Conservation (phyloP, 2,329 filamentous ascomycete species). For the Orbilia brochopaga region DNA sequence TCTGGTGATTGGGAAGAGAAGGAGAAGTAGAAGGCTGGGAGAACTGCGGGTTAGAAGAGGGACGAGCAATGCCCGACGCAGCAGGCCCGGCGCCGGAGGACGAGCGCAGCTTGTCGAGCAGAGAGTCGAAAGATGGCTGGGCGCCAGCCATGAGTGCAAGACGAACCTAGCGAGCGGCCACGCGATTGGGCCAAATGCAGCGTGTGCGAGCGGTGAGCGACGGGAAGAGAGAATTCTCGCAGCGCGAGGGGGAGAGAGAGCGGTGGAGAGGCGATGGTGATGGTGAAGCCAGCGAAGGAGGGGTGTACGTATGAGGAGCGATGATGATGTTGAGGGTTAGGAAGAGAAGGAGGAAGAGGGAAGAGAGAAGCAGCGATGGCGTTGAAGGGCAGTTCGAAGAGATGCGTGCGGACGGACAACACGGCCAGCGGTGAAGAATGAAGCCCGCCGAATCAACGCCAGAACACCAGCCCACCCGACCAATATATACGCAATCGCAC, state of each 20-base stretch:
- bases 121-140: constrained; percentile 38
- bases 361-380: constrained; percentile 33
- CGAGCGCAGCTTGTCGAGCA: constrained; percentile 45
- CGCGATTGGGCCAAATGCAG: not conserved
- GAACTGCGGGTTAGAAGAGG: constrained; percentile 44
- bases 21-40: constrained; percentile 15
- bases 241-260: constrained; percentile 51
- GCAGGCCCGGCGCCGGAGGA: constrained; percentile 1
- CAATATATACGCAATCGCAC: constrained; percentile 11
- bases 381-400: constrained; percentile 20
- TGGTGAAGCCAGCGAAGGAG: constrained; percentile 7
- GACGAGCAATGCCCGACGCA: constrained; percentile 18
- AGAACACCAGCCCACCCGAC: constrained; percentile 38
- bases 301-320: too few relatives aligned
- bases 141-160: constrained; percentile 30
- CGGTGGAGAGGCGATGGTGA: constrained; percentile 51
- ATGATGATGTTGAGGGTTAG: constrained; percentile 31
- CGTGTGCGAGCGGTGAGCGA: constrained; percentile 35
- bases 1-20: constrained; percentile 15
- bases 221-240: too few relatives aligned
- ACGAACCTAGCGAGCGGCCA: not conserved
- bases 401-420: constrained; percentile 9
- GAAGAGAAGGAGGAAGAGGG: constrained; percentile 33
- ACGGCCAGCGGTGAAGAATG: constrained; percentile 33
- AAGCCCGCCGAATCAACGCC: constrained; percentile 35